Conservation (phyloP, 176 grass and related monocot species). For the Oryza australiensis region DNA sequence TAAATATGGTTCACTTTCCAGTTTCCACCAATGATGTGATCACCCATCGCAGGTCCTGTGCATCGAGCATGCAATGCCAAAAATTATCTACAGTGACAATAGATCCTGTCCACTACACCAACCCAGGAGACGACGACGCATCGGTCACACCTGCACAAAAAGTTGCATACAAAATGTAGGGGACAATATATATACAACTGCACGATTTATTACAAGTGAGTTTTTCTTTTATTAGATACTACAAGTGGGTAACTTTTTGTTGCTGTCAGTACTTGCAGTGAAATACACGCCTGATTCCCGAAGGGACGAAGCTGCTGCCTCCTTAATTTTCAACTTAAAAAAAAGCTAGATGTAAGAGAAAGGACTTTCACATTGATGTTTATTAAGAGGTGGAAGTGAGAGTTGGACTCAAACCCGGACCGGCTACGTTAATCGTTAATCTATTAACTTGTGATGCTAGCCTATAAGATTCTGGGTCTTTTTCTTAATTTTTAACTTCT, state of each 20-base stretch:
- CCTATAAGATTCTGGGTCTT: too few relatives aligned
- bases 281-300: not conserved
- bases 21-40: not conserved
- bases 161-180: not conserved
- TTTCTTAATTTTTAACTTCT: too few relatives aligned
- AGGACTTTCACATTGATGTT: too few relatives aligned
- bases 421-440: too few relatives aligned
- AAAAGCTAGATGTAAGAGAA: too few relatives aligned
- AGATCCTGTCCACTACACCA: not conserved
- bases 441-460: too few relatives aligned
- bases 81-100: not conserved
- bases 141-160: not conserved
- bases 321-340: not conserved
- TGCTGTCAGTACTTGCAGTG: not conserved
- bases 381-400: too few relatives aligned
- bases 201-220: not conserved
- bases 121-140: not conserved
- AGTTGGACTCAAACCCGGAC: too few relatives aligned
- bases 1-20: not conserved
- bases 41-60: not conserved
- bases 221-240: too few relatives aligned
- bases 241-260: too few relatives aligned
- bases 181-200: not conserved
- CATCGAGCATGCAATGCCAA: not conserved
- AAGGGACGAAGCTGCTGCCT: not conserved